Conservation (phyloP, 2,329 filamentous ascomycete genomes). For the Botrytis deweyae region DNA sequence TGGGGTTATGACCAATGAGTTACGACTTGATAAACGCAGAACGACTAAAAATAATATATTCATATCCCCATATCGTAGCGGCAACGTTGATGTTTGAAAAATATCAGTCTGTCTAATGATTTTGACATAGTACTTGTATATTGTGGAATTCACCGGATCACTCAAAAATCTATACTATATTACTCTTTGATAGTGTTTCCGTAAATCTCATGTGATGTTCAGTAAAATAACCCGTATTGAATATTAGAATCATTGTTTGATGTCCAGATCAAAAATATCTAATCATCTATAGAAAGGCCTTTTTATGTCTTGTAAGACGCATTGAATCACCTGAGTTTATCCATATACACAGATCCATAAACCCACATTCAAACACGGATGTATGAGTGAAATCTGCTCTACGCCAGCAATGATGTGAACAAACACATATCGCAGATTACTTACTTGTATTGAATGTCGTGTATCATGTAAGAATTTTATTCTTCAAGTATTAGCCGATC, state of each 20-base stretch:
- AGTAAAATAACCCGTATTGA: background rate
- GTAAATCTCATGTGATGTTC: background rate
- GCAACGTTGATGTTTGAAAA: background rate
- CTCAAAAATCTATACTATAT: background rate
- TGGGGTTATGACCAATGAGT: background rate
- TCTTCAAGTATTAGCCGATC: background rate
- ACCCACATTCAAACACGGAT: background rate
- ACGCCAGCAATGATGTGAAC: background rate
- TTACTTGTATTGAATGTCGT: background rate
- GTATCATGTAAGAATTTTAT: background rate
- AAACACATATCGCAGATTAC: background rate
- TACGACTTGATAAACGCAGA: background rate
- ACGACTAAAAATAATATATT: background rate
- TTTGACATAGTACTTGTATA: background rate
- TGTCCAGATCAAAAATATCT: background rate
- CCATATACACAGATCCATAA: background rate
- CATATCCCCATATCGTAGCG: background rate
- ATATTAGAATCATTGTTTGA: background rate
- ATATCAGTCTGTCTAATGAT: background rate
- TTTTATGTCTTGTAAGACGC: background rate
- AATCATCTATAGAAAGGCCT: background rate
- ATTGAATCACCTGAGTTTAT: background rate
- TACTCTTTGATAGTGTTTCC: background rate
- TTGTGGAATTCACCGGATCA: background rate
- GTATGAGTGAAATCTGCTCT: background rate